A percentile compares a stretch with the other conserved stretches of the same genome.
phyloP scores from a whole-genome alignment of 2,329 filamentous ascomycete genomes.

The Xylaria sp. region DNA sequence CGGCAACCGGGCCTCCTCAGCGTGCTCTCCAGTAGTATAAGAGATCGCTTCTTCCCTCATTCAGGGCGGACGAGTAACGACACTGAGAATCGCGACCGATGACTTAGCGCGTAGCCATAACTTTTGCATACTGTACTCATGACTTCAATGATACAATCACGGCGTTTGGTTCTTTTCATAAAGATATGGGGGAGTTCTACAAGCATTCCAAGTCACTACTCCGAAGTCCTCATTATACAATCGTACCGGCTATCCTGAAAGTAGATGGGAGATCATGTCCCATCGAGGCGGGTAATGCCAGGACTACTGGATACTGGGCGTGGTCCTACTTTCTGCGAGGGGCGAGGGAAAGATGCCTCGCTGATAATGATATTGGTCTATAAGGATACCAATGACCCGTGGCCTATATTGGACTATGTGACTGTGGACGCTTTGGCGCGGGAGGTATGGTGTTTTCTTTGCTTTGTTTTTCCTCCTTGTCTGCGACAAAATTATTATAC shows the following conservation, averaged over 20 bases:
- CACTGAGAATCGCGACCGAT: slow-evolving; percentile 33
- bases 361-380: slow-evolving; percentile 20
- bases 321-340: background rate
- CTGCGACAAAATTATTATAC: slow-evolving; percentile 35
- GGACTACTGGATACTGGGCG: background rate
- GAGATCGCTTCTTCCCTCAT: slow-evolving; percentile 39
- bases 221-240: background rate
- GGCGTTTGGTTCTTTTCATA: slow-evolving; percentile 31
- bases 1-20: slow-evolving; percentile 53
- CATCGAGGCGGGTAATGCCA: background rate
- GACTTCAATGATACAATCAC: slow-evolving; percentile 32
- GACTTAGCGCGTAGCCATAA: slow-evolving; percentile 10
- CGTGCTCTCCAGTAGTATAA: slow-evolving; percentile 51
- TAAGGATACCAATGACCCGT: slow-evolving; percentile 10
- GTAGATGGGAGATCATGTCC: background rate
- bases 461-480: background rate
- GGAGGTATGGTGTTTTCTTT: slow-evolving; percentile 12
- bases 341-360: background rate
- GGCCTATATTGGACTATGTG: slow-evolving; percentile 27
- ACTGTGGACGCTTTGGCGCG: slow-evolving; percentile 14
- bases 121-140: slow-evolving; percentile 35
- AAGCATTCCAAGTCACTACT: background rate
- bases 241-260: background rate
- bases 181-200: slow-evolving; percentile 2
- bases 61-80: slow-evolving; percentile 9